phyloP scores from a whole-genome alignment of 192 early-diverging fungal species.

The Coemansia nantahalensis region DNA sequence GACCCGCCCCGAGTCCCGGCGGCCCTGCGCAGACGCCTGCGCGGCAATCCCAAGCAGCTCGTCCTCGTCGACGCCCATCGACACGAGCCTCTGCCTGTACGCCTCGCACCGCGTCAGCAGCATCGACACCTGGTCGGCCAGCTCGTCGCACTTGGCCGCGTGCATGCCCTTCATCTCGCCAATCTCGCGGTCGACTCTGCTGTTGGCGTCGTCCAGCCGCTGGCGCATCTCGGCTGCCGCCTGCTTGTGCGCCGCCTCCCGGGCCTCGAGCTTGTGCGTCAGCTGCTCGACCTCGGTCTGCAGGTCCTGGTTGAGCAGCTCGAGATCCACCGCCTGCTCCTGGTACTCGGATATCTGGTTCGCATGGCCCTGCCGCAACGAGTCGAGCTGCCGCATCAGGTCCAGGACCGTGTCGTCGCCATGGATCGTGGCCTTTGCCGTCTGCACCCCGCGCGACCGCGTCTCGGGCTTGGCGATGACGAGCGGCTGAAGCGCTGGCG shows the following conservation, averaged over 20 bases:
- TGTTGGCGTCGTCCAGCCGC: slow-evolving; percentile 15
- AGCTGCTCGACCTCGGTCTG: slow-evolving; percentile 35
- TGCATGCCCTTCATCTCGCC: slow-evolving; percentile 43
- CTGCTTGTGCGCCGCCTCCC: slow-evolving; percentile 18
- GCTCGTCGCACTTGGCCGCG: slow-evolving; percentile 41
- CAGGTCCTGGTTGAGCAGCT: slow-evolving; percentile 44
- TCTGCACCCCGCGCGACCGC: slow-evolving; percentile 23
- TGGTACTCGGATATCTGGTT: slow-evolving; percentile 52
- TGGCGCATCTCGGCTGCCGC: slow-evolving; percentile 25
- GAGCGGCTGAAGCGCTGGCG: background rate
- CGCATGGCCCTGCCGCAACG: slow-evolving; percentile 28
- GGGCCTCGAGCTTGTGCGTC: slow-evolving; percentile 8
- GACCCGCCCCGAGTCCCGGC: too few relatives aligned
- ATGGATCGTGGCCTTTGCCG: slow-evolving; percentile 24
- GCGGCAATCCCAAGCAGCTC: slow-evolving; percentile 32
- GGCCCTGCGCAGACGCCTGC: too few relatives aligned
- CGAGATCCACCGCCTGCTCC: slow-evolving; percentile 48
- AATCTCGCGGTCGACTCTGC: slow-evolving; percentile 39
- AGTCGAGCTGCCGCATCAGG: slow-evolving; percentile 48
- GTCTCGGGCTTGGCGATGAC: background rate
- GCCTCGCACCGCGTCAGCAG: slow-evolving; percentile 23
- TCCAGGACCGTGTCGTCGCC: slow-evolving; percentile 47
- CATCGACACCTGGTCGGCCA: slow-evolving; percentile 30
- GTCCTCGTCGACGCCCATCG: slow-evolving; percentile 19
- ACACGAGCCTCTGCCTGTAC: slow-evolving; percentile 17